Conservation (phyloP, 2,329 filamentous ascomycete genomes). For the Epichloe coenophiala region DNA sequence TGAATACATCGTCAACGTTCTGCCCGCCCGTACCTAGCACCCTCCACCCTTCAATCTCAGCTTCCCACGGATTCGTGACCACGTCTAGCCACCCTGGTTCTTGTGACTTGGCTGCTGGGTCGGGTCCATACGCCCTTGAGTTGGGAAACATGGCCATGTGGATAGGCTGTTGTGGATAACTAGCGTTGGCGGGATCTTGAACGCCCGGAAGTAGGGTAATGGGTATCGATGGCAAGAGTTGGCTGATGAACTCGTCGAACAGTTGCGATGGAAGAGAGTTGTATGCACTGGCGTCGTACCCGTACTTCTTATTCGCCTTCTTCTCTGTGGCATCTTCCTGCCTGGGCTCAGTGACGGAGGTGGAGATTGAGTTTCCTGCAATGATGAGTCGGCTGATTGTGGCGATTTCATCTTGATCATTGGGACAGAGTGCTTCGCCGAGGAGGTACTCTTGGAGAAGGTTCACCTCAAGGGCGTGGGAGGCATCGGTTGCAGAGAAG, state of each 20-base stretch:
- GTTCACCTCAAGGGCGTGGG: slow-evolving; percentile 60
- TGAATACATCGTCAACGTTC: slow-evolving; percentile 85
- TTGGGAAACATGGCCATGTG: slow-evolving; percentile 83
- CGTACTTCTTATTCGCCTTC: slow-evolving; percentile 63
- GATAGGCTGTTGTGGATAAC: slow-evolving; percentile 83
- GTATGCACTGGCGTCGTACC: slow-evolving; percentile 81
- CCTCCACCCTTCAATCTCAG: slow-evolving; percentile 79
- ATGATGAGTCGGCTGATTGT: slow-evolving; percentile 77
- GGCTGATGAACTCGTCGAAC: slow-evolving; percentile 69
- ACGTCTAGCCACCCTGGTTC: slow-evolving; percentile 68
- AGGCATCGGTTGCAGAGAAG: slow-evolving; percentile 61
- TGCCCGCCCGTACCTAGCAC: slow-evolving; percentile 80
- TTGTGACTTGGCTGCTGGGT: slow-evolving; percentile 19
- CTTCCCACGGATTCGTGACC: slow-evolving; percentile 89
- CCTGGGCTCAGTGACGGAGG: slow-evolving; percentile 27
- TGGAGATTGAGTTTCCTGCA: slow-evolving; percentile 81
- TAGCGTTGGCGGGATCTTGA: slow-evolving; percentile 76
- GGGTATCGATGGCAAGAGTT: slow-evolving; percentile 73
- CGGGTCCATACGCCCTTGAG: slow-evolving; percentile 52
- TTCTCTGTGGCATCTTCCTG: slow-evolving; percentile 31
- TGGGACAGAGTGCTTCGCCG: slow-evolving; percentile 57
- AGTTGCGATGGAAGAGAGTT: slow-evolving; percentile 74
- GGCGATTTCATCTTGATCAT: slow-evolving; percentile 44
- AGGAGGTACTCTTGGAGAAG: slow-evolving; percentile 78
- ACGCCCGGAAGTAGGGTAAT: slow-evolving; percentile 79